Conservation (phyloP, 2,329 filamentous ascomycete species). For the Mycogone perniciosa region DNA sequence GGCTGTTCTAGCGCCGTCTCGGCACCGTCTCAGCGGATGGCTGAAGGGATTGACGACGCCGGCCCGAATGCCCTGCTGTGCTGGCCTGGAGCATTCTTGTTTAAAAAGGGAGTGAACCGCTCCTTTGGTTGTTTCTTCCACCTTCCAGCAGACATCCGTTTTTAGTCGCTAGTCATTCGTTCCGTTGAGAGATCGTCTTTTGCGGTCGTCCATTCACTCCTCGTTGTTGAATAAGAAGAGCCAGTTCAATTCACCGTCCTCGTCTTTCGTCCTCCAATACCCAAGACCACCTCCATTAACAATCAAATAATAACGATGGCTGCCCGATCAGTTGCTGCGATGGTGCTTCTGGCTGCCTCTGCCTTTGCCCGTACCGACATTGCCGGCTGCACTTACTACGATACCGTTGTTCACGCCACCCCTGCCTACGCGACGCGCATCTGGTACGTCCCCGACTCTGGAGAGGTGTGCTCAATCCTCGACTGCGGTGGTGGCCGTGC, state of each 20-base stretch:
- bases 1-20: conserved; percentile 1
- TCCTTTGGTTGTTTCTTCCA: neutral
- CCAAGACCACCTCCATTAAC: neutral
- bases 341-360: conserved; percentile 26
- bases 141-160: neutral
- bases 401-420: conserved; percentile 25
- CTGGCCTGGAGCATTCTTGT: neutral
- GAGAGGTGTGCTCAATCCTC: conserved; percentile 57
- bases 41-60: too few relatives aligned
- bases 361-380: conserved; percentile 40
- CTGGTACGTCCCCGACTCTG: conserved; percentile 57
- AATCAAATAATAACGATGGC: conserved; percentile 26
- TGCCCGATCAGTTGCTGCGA: conserved; percentile 19
- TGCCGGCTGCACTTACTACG: conserved; percentile 38
- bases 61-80: too few relatives aligned
- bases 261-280: neutral
- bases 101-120: conserved; percentile 5
- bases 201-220: conserved; percentile 11
- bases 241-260: conserved; percentile 3
- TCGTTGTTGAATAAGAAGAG: neutral
- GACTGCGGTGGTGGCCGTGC: conserved; percentile 64
- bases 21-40: neutral
- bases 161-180: conserved; percentile 11
- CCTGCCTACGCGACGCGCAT: conserved; percentile 40
- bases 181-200: neutral